Base-by-base conservation (phyloP, 2,329 filamentous ascomycete genomes). In the Xylaria sp. region DNA sequence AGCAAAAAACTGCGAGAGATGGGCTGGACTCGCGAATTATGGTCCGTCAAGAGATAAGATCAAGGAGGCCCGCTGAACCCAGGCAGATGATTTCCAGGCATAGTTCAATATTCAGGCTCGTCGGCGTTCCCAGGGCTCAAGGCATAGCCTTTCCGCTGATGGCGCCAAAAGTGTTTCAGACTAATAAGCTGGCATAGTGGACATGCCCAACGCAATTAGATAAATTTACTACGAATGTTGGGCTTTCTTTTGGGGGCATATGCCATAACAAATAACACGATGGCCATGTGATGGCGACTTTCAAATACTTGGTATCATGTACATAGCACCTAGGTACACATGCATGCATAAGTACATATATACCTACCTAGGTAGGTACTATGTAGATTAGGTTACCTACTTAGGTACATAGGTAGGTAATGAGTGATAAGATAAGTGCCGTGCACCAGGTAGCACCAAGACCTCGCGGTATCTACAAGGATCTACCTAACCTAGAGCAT, bases 1-100 rank as follows among this genome's bases (percentile, higher is more conserved):
- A 87, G 82, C 74, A 90, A 89, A 81, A 89, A 87, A 80, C 79
- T 88, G 73, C 83, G 87, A 48, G 85, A 88, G 78, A 83, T 85
- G 78, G 89, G 89, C 30, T 90, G 88, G 88, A 87, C 86, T 62
- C 82, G 86, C 63, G 87, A 90, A 71, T 73, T 91, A 56, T 91
- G 89, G 89, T 83, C 85, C 9, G 82, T 89, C 63, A 86, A 84
- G 77, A 80, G 79, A 60, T 80, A 68, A 77, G 34, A 18, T 36
- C 15, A 20, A 20, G 43, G 15, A 34, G 18, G 39, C 45, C 9
- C 12, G 46, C 4, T 23, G 5, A 18, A 4, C 13, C 20, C 3
- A 43, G 10, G 9, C 32, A 12, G 18, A 32, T n/a, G 13, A n/a
- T 53, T 43, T 28, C 41, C n/a, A 55, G 18, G 23, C 48, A 39